Conservation (phyloP, 345 rosid genomes). For the Lepidium sativum region DNA sequence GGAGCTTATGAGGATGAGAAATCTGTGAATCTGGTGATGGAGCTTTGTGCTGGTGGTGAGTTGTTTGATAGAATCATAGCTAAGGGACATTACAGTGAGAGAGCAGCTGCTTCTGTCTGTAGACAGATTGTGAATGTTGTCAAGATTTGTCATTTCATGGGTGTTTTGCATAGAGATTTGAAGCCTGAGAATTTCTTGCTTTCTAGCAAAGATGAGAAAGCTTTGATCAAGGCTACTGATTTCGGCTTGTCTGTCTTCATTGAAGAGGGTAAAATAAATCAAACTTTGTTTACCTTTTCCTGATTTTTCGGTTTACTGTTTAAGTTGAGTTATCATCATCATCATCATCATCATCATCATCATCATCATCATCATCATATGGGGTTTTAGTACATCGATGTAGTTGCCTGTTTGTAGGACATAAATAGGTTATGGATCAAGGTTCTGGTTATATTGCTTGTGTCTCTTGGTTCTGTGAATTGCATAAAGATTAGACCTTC, state of each 20-base stretch:
- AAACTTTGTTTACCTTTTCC: background rate
- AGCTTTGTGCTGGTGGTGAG: constrained; percentile 35
- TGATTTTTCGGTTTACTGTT: background rate
- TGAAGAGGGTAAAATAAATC: constrained; percentile 25
- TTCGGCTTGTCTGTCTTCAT: constrained; percentile 35
- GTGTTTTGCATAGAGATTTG: constrained; percentile 89
- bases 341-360: background rate
- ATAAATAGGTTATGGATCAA: background rate
- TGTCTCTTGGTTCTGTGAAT: constrained; percentile 1
- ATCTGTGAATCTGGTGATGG: constrained; percentile 81
- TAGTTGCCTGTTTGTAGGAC: constrained; percentile 9
- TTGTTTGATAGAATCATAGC: constrained; percentile 31
- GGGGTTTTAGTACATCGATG: background rate
- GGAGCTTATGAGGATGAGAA: constrained; percentile 84
- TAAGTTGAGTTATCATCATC: background rate
- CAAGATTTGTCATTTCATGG: constrained; percentile 51
- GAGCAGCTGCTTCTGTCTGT: constrained; percentile 30
- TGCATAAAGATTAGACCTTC: background rate
- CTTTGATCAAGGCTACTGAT: constrained; percentile 32
- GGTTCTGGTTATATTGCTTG: background rate
- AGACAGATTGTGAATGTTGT: constrained; percentile 32
- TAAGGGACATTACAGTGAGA: constrained; percentile 31
- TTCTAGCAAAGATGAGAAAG: constrained; percentile 33
- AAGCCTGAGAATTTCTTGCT: constrained; percentile 57
- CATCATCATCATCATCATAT: background rate